Conservation (phyloP, 2,329 filamentous ascomycete genomes). For the Alternaria gansuensis region DNA sequence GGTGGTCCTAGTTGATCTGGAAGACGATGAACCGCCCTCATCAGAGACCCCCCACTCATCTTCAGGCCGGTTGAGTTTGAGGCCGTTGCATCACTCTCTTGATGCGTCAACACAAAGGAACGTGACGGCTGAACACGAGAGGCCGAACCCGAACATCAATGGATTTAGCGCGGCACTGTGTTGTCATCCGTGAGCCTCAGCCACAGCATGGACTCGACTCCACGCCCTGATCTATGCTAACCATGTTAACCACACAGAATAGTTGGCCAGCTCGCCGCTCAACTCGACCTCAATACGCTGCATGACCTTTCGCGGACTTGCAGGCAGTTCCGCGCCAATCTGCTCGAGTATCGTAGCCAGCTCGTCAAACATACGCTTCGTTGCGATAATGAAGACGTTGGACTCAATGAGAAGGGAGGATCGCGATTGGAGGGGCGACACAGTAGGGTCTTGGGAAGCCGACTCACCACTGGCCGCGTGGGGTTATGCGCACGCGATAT, state of each 20-base stretch:
- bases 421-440: constrained; percentile 42
- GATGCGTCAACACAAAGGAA: constrained; percentile 17
- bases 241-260: constrained; percentile 65
- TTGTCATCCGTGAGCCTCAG: constrained; percentile 71
- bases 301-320: constrained; percentile 84
- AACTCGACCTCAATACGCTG: constrained; percentile 86
- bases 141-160: constrained; percentile 64
- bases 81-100: constrained; percentile 45
- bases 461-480: constrained; percentile 70
- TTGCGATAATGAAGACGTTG: constrained; percentile 73
- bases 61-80: constrained; percentile 31
- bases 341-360: constrained; percentile 79
- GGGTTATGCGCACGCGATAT: constrained; percentile 85
- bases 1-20: constrained; percentile 58
- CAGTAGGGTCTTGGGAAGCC: constrained; percentile 27
- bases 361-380: constrained; percentile 79
- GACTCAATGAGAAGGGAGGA: constrained; percentile 64
- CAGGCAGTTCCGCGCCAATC: constrained; percentile 76
- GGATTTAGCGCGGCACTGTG: constrained; percentile 69
- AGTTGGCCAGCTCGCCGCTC: constrained; percentile 75
- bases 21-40: constrained; percentile 51
- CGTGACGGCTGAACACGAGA: constrained; percentile 36
- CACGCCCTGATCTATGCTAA: constrained; percentile 43
- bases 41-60: constrained; percentile 31
- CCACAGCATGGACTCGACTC: constrained; percentile 45